phyloP scores from a whole-genome alignment of 441 rosid genomes.

The Pelargonium citronellum region DNA sequence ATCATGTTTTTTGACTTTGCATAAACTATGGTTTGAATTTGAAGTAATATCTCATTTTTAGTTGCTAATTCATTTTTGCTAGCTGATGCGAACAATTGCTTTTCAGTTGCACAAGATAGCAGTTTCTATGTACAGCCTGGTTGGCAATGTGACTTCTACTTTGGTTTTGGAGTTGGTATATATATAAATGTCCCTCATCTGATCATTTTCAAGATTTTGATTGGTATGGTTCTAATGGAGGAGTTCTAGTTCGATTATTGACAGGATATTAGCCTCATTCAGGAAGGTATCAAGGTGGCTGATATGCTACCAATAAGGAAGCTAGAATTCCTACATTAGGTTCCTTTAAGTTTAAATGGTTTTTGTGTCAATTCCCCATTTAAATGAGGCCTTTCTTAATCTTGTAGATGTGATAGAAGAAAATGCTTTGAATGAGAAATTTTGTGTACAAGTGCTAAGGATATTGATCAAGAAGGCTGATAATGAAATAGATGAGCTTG shows the following conservation, averaged over 20 bases:
- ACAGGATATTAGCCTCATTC: not conserved
- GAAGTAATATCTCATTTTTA: not conserved
- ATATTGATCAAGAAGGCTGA: slow-evolving; percentile 46
- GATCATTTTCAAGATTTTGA: not conserved
- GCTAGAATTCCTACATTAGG: not conserved
- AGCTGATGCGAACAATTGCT: slow-evolving; percentile 6
- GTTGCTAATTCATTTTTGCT: slow-evolving; percentile 7
- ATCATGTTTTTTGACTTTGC: not conserved
- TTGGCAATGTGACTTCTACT: slow-evolving; percentile 38
- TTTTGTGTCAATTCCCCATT: slow-evolving; percentile 10
- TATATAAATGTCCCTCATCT: slow-evolving; percentile 5
- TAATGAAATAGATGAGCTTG: slow-evolving; percentile 46
- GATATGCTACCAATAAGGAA: not conserved
- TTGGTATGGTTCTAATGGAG: slow-evolving; percentile 8
- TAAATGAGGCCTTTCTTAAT: slow-evolving; percentile 4
- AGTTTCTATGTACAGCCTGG: slow-evolving; percentile 21
- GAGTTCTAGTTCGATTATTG: not conserved
- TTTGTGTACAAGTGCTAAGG: slow-evolving; percentile 46
- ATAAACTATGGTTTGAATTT: slow-evolving; percentile 10
- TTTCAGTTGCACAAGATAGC: slow-evolving; percentile 38
- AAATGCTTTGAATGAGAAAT: slow-evolving; percentile 45
- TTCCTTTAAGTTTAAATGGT: not conserved
- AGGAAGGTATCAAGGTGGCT: not conserved
- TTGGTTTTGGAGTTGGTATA: slow-evolving; percentile 48
- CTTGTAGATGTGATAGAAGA: slow-evolving; percentile 51